Conservation (phyloP, 805 yeast species). For the Yamadazyma ubonensis region DNA sequence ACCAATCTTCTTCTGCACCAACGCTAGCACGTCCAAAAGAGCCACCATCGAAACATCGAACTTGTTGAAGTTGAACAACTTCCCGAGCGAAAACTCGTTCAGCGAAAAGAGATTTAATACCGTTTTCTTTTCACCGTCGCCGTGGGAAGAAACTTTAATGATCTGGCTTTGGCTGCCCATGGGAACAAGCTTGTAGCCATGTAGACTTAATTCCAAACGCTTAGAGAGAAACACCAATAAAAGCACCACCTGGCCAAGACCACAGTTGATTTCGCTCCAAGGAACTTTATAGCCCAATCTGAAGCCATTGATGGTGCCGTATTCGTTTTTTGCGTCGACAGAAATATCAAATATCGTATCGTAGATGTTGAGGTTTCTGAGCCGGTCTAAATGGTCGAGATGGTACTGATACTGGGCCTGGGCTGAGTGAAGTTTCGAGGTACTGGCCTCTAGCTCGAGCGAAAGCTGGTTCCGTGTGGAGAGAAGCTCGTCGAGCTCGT, state of each 20-base stretch:
- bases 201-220: conserved; percentile 53
- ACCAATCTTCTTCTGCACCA: conserved; percentile 47
- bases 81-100: conserved; percentile 71
- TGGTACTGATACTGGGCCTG: conserved; percentile 63
- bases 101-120: conserved; percentile 63
- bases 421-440: conserved; percentile 59
- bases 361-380: conserved; percentile 78
- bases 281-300: conserved; percentile 78
- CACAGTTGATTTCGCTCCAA: conserved; percentile 91
- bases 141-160: conserved; percentile 40
- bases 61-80: conserved; percentile 69
- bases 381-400: conserved; percentile 62
- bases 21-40: conserved; percentile 58
- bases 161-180: conserved; percentile 83
- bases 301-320: conserved; percentile 84
- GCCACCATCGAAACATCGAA: conserved; percentile 83
- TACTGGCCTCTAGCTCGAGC: conserved; percentile 48
- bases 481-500: conserved; percentile 48
- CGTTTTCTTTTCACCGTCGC: conserved; percentile 32
- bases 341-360: conserved; percentile 82
- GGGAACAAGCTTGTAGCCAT: conserved; percentile 67
- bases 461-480: conserved; percentile 55
- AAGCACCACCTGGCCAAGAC: conserved; percentile 79
- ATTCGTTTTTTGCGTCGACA: conserved; percentile 62
- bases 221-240: conserved; percentile 63